Conservation (phyloP, 2,329 filamentous ascomycete species). For the Pseudogymnoascus sp. region DNA sequence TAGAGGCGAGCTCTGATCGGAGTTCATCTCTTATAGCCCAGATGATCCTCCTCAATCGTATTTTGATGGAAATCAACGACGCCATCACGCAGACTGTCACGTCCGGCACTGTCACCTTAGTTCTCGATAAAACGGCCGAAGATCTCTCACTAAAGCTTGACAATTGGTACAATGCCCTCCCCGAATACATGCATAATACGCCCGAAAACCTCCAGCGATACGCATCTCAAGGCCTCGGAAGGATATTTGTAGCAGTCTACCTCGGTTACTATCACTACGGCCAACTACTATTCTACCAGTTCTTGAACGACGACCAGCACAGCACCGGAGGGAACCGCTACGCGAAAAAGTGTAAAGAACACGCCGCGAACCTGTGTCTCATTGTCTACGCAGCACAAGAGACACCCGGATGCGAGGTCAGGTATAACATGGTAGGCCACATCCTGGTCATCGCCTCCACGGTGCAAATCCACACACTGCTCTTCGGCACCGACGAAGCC, state of each 20-base stretch:
- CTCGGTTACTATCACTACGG: conserved; percentile 42
- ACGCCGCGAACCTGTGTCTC: conserved; percentile 35
- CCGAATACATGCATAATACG: conserved; percentile 32
- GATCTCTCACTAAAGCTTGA: conserved; percentile 30
- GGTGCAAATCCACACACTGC: conserved; percentile 39
- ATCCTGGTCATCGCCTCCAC: conserved; percentile 42
- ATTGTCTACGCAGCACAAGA: conserved; percentile 35
- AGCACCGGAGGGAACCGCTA: conserved; percentile 23
- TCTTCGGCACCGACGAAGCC: conserved; percentile 34
- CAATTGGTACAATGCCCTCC: conserved; percentile 32
- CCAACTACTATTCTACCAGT: conserved; percentile 43
- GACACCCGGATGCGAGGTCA: conserved; percentile 34
- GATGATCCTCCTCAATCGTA: conserved; percentile 34
- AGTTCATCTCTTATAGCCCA: conserved; percentile 26
- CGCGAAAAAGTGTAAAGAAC: conserved; percentile 34
- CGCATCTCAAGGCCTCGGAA: conserved; percentile 34
- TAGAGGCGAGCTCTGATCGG: background rate
- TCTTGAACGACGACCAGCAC: conserved; percentile 31
- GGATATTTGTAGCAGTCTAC: conserved; percentile 39
- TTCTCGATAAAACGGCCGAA: conserved; percentile 23
- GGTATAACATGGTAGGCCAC: conserved; percentile 41
- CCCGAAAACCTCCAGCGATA: conserved; percentile 34
- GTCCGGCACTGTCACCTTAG: conserved; percentile 20
- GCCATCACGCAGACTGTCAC: conserved; percentile 31
- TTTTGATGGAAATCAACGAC: conserved; percentile 37